Base-by-base conservation (phyloP, 192 early-diverging fungal species). In the Jimgerdemannia flammicorona region DNA sequence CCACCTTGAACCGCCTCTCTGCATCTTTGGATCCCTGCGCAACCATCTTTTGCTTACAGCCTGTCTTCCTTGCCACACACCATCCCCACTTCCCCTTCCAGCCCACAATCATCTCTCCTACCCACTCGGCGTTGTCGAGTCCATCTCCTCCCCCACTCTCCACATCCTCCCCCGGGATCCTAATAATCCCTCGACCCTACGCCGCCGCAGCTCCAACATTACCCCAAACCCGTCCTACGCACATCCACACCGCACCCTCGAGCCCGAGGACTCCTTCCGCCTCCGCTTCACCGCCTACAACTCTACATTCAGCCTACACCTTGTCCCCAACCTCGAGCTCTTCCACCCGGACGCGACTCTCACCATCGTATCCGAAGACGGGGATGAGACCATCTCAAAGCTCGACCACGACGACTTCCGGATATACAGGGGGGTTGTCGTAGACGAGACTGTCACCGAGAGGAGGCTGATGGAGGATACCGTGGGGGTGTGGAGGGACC, bases 311-410 rank as follows among this genome's bases (percentile, higher is more conserved):
- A 74, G 78, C 66, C 78, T 94, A 63, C 74, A 92, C 63, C 80
- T 94, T 39, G 86, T 89, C 74, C 91, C 90, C 40, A 94, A 94
- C 78, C 69, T 80, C 17, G 91, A 92, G 75, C 73, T 94, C 54
- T 76, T 94, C 66, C 91, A 94, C 76, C 88, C 91, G 2, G 76
- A 90, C 3, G 90, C 89, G 3, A 84, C 74, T 17, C 74, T 82
- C 69, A 79, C 75, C 39, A 19, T 66, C 17, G 74, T 81, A 75
- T 8, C n/a, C 64, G 49, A 65, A 42, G 20, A 75, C 67, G 43
- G 73, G 70, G 20, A 71, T 73, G 8, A 66, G 59, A 17, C 75
- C 78, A 20, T 73, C 72, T 18, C 70, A 75, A n/a, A 54, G 29
- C 18, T 78, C 18, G 72, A 81, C 11, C 79, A 85, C 74, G 78